Base-by-base conservation (phyloP, 2,329 filamentous ascomycete species). In the Calonectria henricotiae region DNA sequence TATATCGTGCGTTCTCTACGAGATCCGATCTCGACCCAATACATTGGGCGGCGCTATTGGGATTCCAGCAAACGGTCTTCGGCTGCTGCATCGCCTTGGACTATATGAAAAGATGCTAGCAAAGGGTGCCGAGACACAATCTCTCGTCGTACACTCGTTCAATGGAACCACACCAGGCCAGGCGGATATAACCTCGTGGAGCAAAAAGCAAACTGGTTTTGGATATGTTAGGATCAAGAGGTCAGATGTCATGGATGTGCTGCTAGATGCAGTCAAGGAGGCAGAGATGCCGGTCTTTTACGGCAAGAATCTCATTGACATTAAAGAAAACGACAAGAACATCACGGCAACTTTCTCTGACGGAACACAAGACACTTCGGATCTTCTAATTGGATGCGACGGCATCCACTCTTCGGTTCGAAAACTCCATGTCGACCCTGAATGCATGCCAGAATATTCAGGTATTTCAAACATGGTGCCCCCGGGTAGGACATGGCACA, bases 381-480 rank as follows among this genome's bases (percentile, higher is more conserved):
- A 58, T 39, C 20, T 58, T 17, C 51, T 58, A 1, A n/a, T 58
- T 11, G 51, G 51, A 11, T 58, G 51, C 13, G 51, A 58, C 23
- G 51, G 51, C 32, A 58, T 58, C n/a, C 51, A 58, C 35, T 58
- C 51, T 39, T 3, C 51, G 2, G 51, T 58, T 9, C 11, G 51
- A 9, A 25, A 23, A 20, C 32, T 37, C 5, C 39, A 58, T 9
- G 35, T 58, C 4, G 51, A 58, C 23, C 51, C 51, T 5, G 51
- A 58, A 25, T 58, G 51, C 51, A 39, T 12, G 5, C 51, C 51
- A 6, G 51, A 58, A 25, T 58, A 58, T 20, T 58, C 51, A 1
- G 51, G 51, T 30, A 58, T 58, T 23, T 58, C 51, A 2, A 58
- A 58, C 35, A 58, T 58, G 51, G 35, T 58, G 20, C 51, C 51